Percentiles rank a stretch among this genome's conserved stretches.
phyloP scores from a whole-genome alignment of 768 basidiomycete species.

The Gymnopilus dilepis region DNA sequence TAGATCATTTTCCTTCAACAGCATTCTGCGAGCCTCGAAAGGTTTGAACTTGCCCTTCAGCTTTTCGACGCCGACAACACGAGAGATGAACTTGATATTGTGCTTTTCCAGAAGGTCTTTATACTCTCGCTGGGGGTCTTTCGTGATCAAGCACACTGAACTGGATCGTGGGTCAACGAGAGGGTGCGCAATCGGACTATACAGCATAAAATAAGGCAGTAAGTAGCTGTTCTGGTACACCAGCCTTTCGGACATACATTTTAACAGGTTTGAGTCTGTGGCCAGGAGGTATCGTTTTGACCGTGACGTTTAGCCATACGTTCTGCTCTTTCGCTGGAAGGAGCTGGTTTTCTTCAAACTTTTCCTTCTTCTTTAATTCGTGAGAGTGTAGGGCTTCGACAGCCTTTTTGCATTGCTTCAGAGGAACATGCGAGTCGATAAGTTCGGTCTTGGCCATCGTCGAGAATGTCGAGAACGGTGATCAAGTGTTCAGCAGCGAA shows the following conservation, averaged over 20 bases:
- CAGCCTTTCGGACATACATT: conserved; percentile 62
- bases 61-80: conserved; percentile 91
- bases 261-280: conserved; percentile 80
- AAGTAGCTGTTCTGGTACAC: neutral
- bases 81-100: conserved; percentile 86
- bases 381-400: conserved; percentile 79
- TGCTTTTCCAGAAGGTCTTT: conserved; percentile 86
- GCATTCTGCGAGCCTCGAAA: conserved; percentile 79
- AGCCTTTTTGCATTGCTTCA: conserved; percentile 77
- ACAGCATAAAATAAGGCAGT: conserved; percentile 9
- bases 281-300: conserved; percentile 80
- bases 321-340: conserved; percentile 80
- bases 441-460: conserved; percentile 54
- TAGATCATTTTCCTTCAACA: conserved; percentile 88
- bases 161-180: conserved; percentile 83
- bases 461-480: conserved; percentile 15
- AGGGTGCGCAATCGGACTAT: conserved; percentile 78
- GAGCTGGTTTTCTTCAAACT: conserved; percentile 76
- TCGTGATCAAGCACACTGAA: conserved; percentile 88
- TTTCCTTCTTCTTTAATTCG: conserved; percentile 63
- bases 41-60: conserved; percentile 93
- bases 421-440: conserved; percentile 73
- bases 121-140: conserved; percentile 95
- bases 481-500: conserved; percentile 10
- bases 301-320: conserved; percentile 88